A percentile compares a stretch with the other conserved stretches of the same genome.
Evolutionary conservation across 805 yeast species (phyloP).

Genomic region (Cyberlindnera bimundalis): DNA sequence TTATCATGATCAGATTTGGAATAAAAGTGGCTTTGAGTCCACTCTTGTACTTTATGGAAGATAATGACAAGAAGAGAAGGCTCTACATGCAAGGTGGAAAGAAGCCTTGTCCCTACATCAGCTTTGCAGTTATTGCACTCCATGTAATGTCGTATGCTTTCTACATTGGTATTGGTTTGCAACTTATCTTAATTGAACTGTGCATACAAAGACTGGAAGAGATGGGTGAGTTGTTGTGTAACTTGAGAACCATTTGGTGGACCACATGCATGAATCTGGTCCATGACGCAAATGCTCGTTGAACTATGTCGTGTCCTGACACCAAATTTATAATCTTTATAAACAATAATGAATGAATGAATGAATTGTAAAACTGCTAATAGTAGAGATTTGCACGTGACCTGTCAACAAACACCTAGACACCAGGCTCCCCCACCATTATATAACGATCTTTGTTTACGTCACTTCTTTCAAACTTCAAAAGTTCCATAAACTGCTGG

Average conservation of each 20-base stretch:
- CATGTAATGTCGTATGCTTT: neutral
- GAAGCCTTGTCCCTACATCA: constrained; percentile 3
- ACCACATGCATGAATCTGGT: neutral
- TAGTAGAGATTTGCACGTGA: neutral
- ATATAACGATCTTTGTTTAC: too few relatives aligned
- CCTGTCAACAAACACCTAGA: constrained; percentile 1
- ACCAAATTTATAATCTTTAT: too few relatives aligned
- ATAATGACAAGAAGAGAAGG: constrained; percentile 5
- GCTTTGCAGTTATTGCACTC: neutral
- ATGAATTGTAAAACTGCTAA: too few relatives aligned
- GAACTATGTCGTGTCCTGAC: too few relatives aligned
- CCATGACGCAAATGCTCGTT: neutral
- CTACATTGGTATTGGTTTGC: constrained; percentile 2
- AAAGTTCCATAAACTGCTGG: too few relatives aligned
- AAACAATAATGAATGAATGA: too few relatives aligned
- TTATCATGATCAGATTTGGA: neutral
- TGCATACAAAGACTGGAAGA: constrained; percentile 2
- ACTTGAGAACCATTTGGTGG: constrained; percentile 8
- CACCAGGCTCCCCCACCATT: neutral
- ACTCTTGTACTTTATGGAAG: neutral
- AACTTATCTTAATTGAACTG: constrained; percentile 4
- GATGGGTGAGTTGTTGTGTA: constrained; percentile 3
- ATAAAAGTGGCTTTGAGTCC: neutral
- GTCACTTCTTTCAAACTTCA: too few relatives aligned
- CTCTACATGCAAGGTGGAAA: neutral